Evolutionary conservation across 495 filamentous ascomycete genomes (phyloP), one percentile per base, ranked within the genome.

Genomic region (Penicillium fimorum): DNA sequence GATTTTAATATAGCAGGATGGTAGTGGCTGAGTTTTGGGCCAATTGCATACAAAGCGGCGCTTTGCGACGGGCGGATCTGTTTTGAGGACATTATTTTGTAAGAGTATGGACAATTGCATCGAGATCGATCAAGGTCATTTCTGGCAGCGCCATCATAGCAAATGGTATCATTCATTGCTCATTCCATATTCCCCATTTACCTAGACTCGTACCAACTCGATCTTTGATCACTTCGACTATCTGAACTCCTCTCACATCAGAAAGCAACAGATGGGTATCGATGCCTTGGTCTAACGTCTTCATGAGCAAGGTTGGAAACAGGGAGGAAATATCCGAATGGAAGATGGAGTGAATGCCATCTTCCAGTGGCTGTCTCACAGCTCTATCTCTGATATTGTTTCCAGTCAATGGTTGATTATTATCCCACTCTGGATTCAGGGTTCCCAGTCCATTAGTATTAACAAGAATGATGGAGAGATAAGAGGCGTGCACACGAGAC

Each of bases 171-270:
- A 32, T 53, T 45, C 41, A 37, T 18, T 48, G 32, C 43, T 50
- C 32, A 10, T 48, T 44, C 73, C 72, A 75, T 51, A 68, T 50
- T 40, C 72, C 70, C 74, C 73, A 77, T 62, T 68, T 75, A 15
- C 76, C 75, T 13, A 69, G 27, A 15, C 70, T 66, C 54, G 61
- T 47, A 0, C 74, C 75, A 5, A 61, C 54, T 5, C 76, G 67
- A 59, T 76, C 75, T 50, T 79, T 79, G 38, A 79, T 65, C 4
- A 77, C 70, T 52, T 79, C 76, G 1, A 75, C 66, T 11, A 76
- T 67, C 20, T 44, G 48, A 8, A 47, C 52, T 1, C 50, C 49
- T 45, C 58, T 67, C 13, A 64, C 54, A 27, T 51, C 65, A n/a
- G 72, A 75, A 17, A 76, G 40, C 15, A 79, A 56, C 3, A 79